Conservation (phyloP, 805 yeast species). For the Alloascoidea hylecoeti region DNA sequence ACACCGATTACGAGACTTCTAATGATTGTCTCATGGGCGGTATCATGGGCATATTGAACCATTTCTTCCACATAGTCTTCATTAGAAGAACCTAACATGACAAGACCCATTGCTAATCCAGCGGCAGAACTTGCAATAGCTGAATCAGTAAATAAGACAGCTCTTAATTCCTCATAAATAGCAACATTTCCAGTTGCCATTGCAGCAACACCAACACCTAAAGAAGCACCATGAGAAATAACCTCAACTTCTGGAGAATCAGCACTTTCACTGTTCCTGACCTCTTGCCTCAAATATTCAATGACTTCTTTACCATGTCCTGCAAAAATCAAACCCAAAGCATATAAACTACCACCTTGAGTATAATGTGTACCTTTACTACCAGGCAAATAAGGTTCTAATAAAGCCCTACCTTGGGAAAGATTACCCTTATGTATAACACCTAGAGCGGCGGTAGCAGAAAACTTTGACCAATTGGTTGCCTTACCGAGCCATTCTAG, state of each 20-base stretch:
- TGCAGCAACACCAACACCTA: constrained; percentile 93
- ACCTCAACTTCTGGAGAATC: constrained; percentile 57
- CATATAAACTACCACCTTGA: constrained; percentile 91
- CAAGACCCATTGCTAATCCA: constrained; percentile 90
- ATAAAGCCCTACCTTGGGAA: constrained; percentile 74
- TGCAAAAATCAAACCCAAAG: constrained; percentile 86
- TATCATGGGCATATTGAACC: constrained; percentile 85
- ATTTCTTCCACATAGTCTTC: constrained; percentile 59
- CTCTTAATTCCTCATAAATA: constrained; percentile 71
- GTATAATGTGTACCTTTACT: constrained; percentile 68
- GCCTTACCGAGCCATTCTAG: constrained; percentile 95
- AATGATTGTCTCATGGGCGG: constrained; percentile 89
- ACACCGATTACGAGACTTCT: constrained; percentile 88
- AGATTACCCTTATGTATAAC: constrained; percentile 93
- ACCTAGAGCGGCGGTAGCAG: constrained; percentile 96
- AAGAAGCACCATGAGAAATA: constrained; percentile 86
- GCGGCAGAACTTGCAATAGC: constrained; percentile 96
- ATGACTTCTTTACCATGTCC: constrained; percentile 84
- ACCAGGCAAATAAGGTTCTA: constrained; percentile 88
- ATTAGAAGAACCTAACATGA: constrained; percentile 84
- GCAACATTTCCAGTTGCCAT: constrained; percentile 75
- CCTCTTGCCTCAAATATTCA: constrained; percentile 64
- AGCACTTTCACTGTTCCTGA: constrained; percentile 15
- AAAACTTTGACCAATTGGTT: constrained; percentile 95
- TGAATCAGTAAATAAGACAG: constrained; percentile 75